A percentile compares a stretch with the other conserved stretches of the same genome.
phyloP scores from a whole-genome alignment of 495 filamentous ascomycete species.

The Talaromyces trachyspermus region DNA sequence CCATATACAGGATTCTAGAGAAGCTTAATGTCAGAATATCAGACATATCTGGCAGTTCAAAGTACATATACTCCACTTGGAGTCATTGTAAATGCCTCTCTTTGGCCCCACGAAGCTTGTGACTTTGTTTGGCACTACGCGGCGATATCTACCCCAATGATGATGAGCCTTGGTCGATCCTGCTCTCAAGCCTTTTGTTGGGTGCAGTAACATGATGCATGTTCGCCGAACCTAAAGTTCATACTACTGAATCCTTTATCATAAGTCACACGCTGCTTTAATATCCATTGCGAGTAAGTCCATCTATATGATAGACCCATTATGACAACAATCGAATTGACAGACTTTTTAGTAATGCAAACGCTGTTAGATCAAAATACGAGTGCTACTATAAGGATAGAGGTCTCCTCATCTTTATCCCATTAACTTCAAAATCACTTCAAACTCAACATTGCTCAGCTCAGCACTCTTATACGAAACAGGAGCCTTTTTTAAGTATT shows the following conservation, averaged over 20 bases:
- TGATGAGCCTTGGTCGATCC: no score
- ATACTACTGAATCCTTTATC: neutral
- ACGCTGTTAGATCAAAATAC: neutral
- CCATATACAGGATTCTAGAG: no score
- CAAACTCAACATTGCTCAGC: neutral
- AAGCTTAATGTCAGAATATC: no score
- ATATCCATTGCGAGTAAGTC: neutral
- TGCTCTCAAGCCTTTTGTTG: no score
- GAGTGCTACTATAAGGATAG: neutral
- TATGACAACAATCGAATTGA: neutral
- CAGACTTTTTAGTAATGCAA: neutral
- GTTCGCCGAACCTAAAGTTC: neutral
- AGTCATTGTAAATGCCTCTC: no score
- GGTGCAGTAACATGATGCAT: neutral
- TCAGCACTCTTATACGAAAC: neutral
- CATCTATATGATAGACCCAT: neutral
- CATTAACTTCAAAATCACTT: neutral
- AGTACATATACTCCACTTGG: no score
- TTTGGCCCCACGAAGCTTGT: no score
- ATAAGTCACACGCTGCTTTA: neutral
- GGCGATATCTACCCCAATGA: no score
- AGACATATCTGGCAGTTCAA: no score
- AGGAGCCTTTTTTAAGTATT: neutral
- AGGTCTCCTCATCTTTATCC: neutral
- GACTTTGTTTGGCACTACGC: no score